A percentile compares a stretch with the other conserved stretches of the same genome.
Evolutionary conservation across 78 protist species (phyloP).

Genomic region (Guillardia theta): DNA sequence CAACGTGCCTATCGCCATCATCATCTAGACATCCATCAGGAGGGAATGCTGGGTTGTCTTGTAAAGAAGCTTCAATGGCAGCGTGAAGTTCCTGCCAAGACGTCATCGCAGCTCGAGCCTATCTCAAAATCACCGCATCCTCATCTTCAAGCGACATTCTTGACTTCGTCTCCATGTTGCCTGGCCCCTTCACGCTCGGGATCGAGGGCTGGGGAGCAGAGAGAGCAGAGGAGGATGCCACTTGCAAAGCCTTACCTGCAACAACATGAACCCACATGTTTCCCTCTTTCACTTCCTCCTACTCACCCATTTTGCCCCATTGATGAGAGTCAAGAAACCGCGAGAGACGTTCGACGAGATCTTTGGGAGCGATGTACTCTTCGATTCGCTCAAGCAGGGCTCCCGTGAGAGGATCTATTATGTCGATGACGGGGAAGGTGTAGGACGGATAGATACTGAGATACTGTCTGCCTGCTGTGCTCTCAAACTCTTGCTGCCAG

Average conservation of each 20-base stretch:
- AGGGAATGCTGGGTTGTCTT: too few species aligned
- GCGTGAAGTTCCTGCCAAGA: too few species aligned
- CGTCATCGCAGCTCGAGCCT: too few species aligned
- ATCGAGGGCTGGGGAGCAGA: too few species aligned
- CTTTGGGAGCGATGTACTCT: not conserved
- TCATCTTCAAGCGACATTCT: too few species aligned
- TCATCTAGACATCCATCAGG: too few species aligned
- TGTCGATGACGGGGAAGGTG: not conserved
- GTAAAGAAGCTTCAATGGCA: too few species aligned
- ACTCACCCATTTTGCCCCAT: slow-evolving; percentile 13
- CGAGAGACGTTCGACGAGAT: not conserved
- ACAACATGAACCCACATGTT: not conserved
- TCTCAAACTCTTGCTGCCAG: slow-evolving; percentile 24
- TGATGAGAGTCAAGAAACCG: not conserved
- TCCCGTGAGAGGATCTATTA: not conserved
- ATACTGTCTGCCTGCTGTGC: not conserved
- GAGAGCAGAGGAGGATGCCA: not conserved
- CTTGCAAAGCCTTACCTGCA: not conserved
- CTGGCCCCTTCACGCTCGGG: too few species aligned
- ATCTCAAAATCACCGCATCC: too few species aligned
- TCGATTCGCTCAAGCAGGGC: not conserved
- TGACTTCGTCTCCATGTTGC: too few species aligned
- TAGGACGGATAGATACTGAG: not conserved
- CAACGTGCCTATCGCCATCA: too few species aligned
- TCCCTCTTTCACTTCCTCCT: too few species aligned